Conservation (phyloP, 352 stramenopile genomes). For the Phytophthora macrochlamydospora region DNA sequence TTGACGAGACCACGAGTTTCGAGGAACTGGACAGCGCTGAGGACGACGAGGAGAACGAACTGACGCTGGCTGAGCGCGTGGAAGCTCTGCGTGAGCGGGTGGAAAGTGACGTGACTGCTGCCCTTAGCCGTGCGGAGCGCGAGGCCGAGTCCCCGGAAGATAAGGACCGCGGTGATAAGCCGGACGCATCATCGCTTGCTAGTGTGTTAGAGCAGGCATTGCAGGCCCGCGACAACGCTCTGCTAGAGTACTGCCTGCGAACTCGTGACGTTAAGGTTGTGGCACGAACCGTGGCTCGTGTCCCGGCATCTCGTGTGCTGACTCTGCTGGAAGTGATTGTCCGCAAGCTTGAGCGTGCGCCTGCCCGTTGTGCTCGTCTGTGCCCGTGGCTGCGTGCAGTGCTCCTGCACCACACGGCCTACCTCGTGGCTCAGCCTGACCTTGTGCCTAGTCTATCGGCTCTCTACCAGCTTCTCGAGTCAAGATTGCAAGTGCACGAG, state of each 20-base stretch:
- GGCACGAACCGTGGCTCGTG: constrained; percentile 73
- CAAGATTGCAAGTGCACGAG: constrained; percentile 79
- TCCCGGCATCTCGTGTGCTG: constrained; percentile 77
- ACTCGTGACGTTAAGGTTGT: constrained; percentile 82
- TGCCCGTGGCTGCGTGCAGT: constrained; percentile 86
- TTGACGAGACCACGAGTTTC: constrained; percentile 63
- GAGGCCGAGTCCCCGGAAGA: constrained; percentile 42
- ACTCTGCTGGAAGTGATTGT: constrained; percentile 81
- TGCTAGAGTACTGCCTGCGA: constrained; percentile 84
- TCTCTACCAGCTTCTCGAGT: constrained; percentile 86
- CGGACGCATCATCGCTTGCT: constrained; percentile 84
- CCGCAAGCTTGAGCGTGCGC: constrained; percentile 82
- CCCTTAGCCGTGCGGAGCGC: constrained; percentile 56
- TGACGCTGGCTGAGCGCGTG: constrained; percentile 79
- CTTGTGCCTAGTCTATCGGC: constrained; percentile 81
- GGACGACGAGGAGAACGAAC: constrained; percentile 60
- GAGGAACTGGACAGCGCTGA: constrained; percentile 59
- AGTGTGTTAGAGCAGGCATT: constrained; percentile 84
- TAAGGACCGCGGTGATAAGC: constrained; percentile 44
- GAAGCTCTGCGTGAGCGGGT: constrained; percentile 79
- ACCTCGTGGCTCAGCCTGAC: constrained; percentile 84
- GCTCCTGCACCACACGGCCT: constrained; percentile 85
- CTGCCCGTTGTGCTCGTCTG: constrained; percentile 75
- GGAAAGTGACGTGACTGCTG: constrained; percentile 68
- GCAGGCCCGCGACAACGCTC: constrained; percentile 87